phyloP scores from a whole-genome alignment of 1,284 basidiomycete species.

The Ganoderma boninense region DNA sequence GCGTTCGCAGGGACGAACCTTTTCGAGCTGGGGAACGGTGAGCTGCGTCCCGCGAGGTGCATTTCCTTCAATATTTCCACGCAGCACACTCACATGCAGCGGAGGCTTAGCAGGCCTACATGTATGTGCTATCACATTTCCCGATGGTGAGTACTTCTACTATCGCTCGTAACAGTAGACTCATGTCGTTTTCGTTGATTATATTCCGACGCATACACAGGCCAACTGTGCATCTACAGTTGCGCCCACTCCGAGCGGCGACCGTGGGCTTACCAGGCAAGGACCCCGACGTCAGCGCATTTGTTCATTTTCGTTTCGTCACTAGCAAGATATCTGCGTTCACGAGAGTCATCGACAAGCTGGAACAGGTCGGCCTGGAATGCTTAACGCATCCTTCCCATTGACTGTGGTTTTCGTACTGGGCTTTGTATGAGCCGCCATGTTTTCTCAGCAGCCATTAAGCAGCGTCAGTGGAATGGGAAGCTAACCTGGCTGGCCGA shows the following conservation, averaged over 20 bases:
- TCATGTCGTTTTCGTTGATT: not conserved
- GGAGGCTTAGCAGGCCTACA: not conserved
- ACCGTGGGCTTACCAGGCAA: not conserved
- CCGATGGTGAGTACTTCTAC: not conserved
- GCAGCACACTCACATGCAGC: not conserved
- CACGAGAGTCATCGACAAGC: not conserved
- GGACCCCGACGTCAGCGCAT: not conserved
- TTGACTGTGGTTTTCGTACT: too few relatives aligned
- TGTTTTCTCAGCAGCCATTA: not conserved
- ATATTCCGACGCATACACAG: too few relatives aligned
- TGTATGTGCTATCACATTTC: not conserved
- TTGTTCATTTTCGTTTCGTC: too few relatives aligned
- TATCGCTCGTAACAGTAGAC: not conserved
- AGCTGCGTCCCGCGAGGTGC: not conserved
- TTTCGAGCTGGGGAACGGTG: not conserved
- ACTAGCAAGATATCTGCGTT: not conserved
- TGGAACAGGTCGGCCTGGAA: not conserved
- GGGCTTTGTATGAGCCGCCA: too few relatives aligned
- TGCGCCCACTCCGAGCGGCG: not conserved
- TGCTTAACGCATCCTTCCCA: too few relatives aligned
- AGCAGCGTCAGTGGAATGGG: not conserved
- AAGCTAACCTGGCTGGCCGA: too few relatives aligned
- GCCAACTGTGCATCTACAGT: not conserved
- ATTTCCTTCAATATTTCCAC: not conserved
- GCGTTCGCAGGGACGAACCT: not conserved